These are phyloP conservation scores for Vaccinium macrocarpon DNA, from an alignment of 148 eudicot species.

Conservation along the genomic window DNA sequence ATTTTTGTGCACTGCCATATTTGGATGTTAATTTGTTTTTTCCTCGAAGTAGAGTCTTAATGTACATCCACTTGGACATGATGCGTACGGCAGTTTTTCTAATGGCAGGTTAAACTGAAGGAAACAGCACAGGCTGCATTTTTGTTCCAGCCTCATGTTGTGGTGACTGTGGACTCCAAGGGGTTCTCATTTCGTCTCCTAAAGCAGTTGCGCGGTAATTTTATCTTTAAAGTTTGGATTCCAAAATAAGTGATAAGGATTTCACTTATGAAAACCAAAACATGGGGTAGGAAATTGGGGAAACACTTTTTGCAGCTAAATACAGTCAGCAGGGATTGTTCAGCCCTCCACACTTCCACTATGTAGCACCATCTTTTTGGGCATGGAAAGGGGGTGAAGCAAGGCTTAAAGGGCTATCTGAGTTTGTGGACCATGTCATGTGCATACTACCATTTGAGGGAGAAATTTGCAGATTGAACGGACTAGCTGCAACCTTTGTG, in stretches of 20 bases:
- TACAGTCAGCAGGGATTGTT: conserved; percentile 42
- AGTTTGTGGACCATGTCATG: conserved; percentile 78
- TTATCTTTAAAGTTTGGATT: conserved; percentile 8
- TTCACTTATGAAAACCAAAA: conserved; percentile 25
- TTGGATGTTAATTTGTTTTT: background rate
- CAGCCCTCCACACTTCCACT: conserved; percentile 77
- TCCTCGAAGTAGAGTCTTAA: background rate
- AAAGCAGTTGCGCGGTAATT: conserved; percentile 70
- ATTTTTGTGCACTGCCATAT: background rate
- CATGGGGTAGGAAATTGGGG: conserved; percentile 38
- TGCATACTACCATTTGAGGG: conserved; percentile 94
- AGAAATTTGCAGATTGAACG: conserved; percentile 65
- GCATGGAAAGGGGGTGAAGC: conserved; percentile 98
- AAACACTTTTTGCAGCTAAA: conserved; percentile 64
- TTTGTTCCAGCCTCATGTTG: conserved; percentile 73
- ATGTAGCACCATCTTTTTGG: conserved; percentile 98
- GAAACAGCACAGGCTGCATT: conserved; percentile 72
- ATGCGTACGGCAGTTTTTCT: conserved; percentile 21
- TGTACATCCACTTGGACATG: background rate
- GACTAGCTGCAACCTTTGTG: conserved; percentile 82
- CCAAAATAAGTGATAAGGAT: conserved; percentile 1
- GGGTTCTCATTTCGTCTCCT: conserved; percentile 93
- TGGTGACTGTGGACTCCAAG: conserved; percentile 86
- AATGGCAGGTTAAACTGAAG: conserved; percentile 61
- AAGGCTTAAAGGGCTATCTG: conserved; percentile 70